These are phyloP conservation scores for Asterochloris sp. DNA, from an alignment of 139 green algal genomes.

Conservation along the genomic window DNA sequence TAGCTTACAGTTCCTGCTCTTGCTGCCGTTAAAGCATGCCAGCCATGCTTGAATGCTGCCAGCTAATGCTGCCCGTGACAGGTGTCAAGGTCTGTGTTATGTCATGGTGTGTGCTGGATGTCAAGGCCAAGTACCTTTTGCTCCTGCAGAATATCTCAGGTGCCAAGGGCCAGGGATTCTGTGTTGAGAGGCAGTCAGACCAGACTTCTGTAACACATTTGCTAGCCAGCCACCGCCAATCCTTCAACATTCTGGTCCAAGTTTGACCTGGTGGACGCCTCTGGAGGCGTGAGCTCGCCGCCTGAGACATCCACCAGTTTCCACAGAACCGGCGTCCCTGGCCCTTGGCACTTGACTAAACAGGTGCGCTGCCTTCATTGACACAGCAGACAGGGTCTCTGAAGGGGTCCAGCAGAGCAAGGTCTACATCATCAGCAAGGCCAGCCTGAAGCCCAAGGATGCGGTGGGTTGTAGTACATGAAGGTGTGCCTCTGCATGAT, in stretches of 20 bases:
- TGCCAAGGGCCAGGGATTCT: too few species aligned
- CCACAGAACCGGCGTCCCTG: too few species aligned
- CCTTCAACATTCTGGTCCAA: slow-evolving; percentile 73
- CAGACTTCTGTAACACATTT: too few species aligned
- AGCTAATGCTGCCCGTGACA: too few species aligned
- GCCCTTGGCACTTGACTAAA: too few species aligned
- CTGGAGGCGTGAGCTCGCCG: slow-evolving; percentile 50
- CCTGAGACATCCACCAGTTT: too few species aligned
- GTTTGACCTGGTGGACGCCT: slow-evolving; percentile 88
- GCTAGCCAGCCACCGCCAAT: too few species aligned
- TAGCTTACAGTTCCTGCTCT: not conserved
- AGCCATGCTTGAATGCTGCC: too few species aligned
- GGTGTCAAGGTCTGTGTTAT: too few species aligned
- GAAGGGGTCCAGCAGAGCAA: slow-evolving; percentile 47
- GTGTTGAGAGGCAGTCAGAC: too few species aligned
- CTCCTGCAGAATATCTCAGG: not conserved
- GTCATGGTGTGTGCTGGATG: not conserved
- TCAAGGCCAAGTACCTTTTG: not conserved
- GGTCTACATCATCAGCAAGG: slow-evolving; percentile 85
- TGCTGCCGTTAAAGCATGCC: not conserved
- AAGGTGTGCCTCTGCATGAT: too few species aligned
- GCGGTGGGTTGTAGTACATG: not conserved
- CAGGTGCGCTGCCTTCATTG: slow-evolving; percentile 69
- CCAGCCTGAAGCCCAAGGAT: slow-evolving; percentile 59
- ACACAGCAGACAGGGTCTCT: slow-evolving; percentile 42